A percentile compares a stretch with the other conserved stretches of the same genome.
phyloP scores from a whole-genome alignment of 306 rosid genomes.

The Canavalia gladiata region DNA sequence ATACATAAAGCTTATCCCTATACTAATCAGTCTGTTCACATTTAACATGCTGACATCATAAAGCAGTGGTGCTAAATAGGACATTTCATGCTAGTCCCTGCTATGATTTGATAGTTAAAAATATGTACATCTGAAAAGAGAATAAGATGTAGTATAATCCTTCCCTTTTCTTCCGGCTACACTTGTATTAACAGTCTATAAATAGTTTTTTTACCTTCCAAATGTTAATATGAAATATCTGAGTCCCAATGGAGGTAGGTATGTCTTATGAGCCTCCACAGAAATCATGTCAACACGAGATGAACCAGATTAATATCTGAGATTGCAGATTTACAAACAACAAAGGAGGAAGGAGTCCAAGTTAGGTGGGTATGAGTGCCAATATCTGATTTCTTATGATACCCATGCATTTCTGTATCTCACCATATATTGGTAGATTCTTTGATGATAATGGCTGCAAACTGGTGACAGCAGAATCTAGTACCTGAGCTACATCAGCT shows the following conservation, averaged over 20 bases:
- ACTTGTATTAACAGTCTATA: conserved; percentile 40
- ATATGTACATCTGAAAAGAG: conserved; percentile 52
- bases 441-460: conserved; percentile 82
- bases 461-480: conserved; percentile 84
- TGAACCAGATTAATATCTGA: conserved; percentile 28
- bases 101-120: conserved; percentile 18
- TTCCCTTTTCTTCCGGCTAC: conserved; percentile 43
- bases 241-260: conserved; percentile 34
- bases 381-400: conserved; percentile 90
- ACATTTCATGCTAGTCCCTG: conserved; percentile 34
- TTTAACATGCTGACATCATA: conserved; percentile 6
- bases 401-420: conserved; percentile 94
- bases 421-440: conserved; percentile 79
- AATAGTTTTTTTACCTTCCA: not conserved
- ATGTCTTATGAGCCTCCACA: conserved; percentile 37
- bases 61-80: conserved; percentile 11
- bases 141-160: conserved; percentile 28
- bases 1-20: not conserved
- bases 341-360: conserved; percentile 29
- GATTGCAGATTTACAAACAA: conserved; percentile 44
- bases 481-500: conserved; percentile 82
- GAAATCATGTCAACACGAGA: conserved; percentile 13
- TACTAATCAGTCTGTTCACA: conserved; percentile 15
- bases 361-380: conserved; percentile 85
- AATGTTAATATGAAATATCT: conserved; percentile 19